Evolutionary conservation across 257 asterid species (phyloP).

Genomic region (Penstemon barbatus): DNA sequence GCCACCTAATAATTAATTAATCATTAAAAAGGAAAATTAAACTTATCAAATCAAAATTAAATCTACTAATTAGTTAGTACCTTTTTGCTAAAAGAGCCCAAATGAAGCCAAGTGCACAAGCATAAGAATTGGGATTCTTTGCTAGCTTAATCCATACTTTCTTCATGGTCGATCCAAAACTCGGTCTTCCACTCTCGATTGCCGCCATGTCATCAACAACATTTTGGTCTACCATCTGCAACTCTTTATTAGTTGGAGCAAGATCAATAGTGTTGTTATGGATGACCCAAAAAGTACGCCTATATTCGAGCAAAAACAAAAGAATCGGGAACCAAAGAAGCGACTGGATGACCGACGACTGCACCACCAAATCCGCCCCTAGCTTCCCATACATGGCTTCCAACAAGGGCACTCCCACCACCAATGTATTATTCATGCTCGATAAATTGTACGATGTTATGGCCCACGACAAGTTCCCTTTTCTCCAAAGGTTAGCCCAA

Average conservation of each 20-base stretch:
- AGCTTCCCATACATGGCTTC: conserved; percentile 62
- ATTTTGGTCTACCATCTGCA: background rate
- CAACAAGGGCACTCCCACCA: conserved; percentile 70
- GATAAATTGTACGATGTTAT: conserved; percentile 60
- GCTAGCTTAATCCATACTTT: conserved; percentile 47
- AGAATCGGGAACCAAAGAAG: conserved; percentile 60
- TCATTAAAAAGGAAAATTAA: too few species aligned
- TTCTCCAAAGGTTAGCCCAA: conserved; percentile 50
- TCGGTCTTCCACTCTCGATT: background rate
- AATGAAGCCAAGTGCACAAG: conserved; percentile 62
- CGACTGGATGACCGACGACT: conserved; percentile 58
- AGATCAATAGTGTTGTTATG: background rate
- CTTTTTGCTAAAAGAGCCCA: conserved; percentile 68
- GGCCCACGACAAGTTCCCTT: conserved; percentile 54
- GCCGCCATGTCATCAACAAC: background rate
- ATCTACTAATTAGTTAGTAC: conserved; percentile 21
- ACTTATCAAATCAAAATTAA: too few species aligned
- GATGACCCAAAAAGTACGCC: conserved; percentile 28
- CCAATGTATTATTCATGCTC: conserved; percentile 57
- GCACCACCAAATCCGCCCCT: conserved; percentile 64
- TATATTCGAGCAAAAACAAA: conserved; percentile 47
- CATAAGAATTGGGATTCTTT: conserved; percentile 61
- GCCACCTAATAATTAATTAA: conserved; percentile 59
- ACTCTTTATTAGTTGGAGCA: background rate
- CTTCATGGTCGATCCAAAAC: conserved; percentile 39